Evolutionary conservation across 2,329 filamentous ascomycete genomes (phyloP), one percentile per base, ranked within the genome.

Genomic region (Sporothrix euskadiensis): DNA sequence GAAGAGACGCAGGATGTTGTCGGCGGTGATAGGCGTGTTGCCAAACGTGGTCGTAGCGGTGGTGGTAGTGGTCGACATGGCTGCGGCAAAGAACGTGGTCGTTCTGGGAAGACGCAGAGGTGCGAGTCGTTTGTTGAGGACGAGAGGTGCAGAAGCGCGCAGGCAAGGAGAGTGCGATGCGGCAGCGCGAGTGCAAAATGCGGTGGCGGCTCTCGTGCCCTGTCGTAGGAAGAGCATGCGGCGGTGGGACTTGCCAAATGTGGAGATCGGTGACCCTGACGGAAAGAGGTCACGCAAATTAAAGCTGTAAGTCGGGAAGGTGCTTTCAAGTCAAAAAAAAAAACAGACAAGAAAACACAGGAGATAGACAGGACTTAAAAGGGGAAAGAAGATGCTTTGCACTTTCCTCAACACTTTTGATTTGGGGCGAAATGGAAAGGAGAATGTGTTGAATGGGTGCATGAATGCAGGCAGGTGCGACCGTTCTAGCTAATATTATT

Each of bases 1-100:
- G 83, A 98, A 98, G 68, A 98, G 88, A 75, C 90, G 90, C 74
- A 95, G 87, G 79, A 99, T 94, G 79, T 92, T 93, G 78, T 96
- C 90, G 22, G 94, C 94, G 71, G 93, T 97, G 80, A 97, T 94
- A 73, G 88, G 85, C 79, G 89, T 80, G 30, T 85, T 85, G 41
- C 83, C 81, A n/a, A 83, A 85, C 35, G 85, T 26, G 26, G 26
- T 87, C 47, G 86, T 85, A 32, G 81, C 79, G 54, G 80, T 76
- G 8, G 73, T 76, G 8, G 73, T 73, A 4, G 74, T 76, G 1
- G 75, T 75, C 44, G 75, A 75, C 74, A 75, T 77, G 72, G 35
- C 57, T 44, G 56, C 41, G n/a, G 22, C 32, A 26, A 71, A 61
- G 22, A 61, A 44, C 22, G 39, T 22, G 12, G 22, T 14, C 26